Percentiles rank a stretch among this genome's conserved stretches.
Conservation (phyloP, 768 basidiomycete genomes). For the Mycena epipterygia region DNA sequence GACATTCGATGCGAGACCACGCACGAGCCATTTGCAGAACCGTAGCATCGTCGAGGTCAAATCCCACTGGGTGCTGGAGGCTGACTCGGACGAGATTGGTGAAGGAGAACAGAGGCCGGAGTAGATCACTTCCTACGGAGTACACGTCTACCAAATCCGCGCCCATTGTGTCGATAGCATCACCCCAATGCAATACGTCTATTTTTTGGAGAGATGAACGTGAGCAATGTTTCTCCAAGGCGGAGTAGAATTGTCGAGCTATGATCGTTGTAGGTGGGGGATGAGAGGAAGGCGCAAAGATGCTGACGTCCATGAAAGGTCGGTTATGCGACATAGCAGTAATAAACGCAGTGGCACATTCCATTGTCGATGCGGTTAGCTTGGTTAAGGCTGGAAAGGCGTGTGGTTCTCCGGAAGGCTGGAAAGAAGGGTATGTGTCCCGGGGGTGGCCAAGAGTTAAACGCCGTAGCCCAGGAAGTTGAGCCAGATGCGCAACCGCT, state of each 20-base stretch:
- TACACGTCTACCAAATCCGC: neutral
- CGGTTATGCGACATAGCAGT: neutral
- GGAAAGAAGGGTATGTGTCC: neutral
- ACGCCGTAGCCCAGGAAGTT: neutral
- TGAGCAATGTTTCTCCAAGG: neutral
- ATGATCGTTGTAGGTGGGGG: neutral
- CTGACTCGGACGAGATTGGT: neutral
- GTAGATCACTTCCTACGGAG: neutral
- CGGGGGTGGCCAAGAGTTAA: neutral
- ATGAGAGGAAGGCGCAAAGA: neutral
- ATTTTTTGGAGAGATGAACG: constrained; percentile 3
- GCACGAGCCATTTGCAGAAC: neutral
- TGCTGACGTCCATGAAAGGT: neutral
- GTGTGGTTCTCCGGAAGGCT: neutral
- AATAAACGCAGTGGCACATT: neutral
- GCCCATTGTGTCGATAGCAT: neutral
- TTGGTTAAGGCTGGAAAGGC: neutral
- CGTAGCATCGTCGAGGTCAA: neutral
- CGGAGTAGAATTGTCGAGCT: neutral
- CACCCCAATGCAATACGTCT: neutral
- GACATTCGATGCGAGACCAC: neutral
- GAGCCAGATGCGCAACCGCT: neutral
- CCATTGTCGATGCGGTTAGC: neutral
- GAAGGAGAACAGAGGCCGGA: constrained; percentile 3
- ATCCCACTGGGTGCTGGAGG: neutral